Conservation (phyloP, 352 stramenopile species). For the Phytophthora lateralis region DNA sequence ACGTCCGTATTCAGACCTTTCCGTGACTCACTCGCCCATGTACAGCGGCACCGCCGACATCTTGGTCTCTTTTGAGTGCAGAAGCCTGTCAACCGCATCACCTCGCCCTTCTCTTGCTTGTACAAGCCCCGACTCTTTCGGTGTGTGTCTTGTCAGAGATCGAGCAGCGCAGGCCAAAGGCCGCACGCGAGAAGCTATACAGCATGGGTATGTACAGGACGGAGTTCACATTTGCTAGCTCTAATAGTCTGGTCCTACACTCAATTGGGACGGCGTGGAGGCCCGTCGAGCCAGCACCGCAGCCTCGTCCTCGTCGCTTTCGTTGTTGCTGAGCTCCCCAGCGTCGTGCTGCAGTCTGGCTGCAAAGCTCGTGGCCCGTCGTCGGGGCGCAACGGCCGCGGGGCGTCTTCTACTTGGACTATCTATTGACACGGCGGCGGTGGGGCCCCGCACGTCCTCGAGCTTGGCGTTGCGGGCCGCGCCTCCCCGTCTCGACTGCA, state of each 20-base stretch:
- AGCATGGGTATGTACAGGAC: background rate
- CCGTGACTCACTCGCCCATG: slow-evolving; percentile 4
- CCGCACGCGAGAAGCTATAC: too few relatives aligned
- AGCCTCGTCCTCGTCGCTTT: slow-evolving; percentile 16
- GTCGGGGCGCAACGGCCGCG: slow-evolving; percentile 26
- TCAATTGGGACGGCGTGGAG: slow-evolving; percentile 22
- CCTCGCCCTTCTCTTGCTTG: slow-evolving; percentile 36
- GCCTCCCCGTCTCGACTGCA: slow-evolving; percentile 44
- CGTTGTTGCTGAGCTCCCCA: slow-evolving; percentile 9
- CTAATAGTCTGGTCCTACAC: slow-evolving; percentile 6
- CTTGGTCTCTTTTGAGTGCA: slow-evolving; percentile 27
- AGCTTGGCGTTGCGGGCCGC: slow-evolving; percentile 43
- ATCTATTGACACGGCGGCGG: slow-evolving; percentile 26
- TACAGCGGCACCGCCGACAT: slow-evolving; percentile 21
- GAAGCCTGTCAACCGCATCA: slow-evolving; percentile 21
- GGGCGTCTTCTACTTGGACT: slow-evolving; percentile 20
- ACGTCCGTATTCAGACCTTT: slow-evolving; percentile 12
- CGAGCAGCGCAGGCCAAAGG: background rate
- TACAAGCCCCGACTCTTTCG: slow-evolving; percentile 37
- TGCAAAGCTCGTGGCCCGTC: slow-evolving; percentile 29
- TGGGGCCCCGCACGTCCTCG: slow-evolving; percentile 53
- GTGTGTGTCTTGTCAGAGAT: slow-evolving; percentile 9
- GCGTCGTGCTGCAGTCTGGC: slow-evolving; percentile 25
- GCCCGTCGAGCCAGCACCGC: slow-evolving; percentile 19
- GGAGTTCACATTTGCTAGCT: slow-evolving; percentile 8